phyloP scores from a whole-genome alignment of 2,329 filamentous ascomycete species.

The Fusarium nodosum region DNA sequence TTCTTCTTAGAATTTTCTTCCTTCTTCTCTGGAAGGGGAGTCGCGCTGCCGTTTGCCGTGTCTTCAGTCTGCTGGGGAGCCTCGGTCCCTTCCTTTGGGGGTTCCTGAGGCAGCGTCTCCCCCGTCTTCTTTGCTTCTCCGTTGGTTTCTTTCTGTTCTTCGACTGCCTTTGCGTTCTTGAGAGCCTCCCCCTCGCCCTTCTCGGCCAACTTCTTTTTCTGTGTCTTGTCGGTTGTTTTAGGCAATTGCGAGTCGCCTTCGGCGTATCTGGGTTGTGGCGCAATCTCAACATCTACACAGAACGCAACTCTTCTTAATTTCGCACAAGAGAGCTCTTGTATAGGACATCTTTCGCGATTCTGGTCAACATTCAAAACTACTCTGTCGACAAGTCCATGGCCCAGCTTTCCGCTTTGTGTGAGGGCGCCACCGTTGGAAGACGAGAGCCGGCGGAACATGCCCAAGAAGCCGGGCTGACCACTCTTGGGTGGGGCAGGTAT shows the following conservation, averaged over 20 bases:
- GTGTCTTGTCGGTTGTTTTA: slow-evolving; percentile 62
- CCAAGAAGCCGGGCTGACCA: slow-evolving; percentile 79
- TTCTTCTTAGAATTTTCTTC: slow-evolving; percentile 77
- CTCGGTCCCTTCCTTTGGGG: slow-evolving; percentile 55
- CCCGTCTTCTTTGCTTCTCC: slow-evolving; percentile 58
- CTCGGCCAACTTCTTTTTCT: slow-evolving; percentile 75
- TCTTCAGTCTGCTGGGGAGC: slow-evolving; percentile 45
- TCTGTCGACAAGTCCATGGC: slow-evolving; percentile 81
- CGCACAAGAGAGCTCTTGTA: slow-evolving; percentile 82
- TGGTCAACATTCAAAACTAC: slow-evolving; percentile 87
- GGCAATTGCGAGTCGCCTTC: slow-evolving; percentile 66
- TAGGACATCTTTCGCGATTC: slow-evolving; percentile 81
- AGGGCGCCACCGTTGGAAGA: slow-evolving; percentile 67
- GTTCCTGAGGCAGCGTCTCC: slow-evolving; percentile 58
- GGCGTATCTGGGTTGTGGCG: slow-evolving; percentile 82
- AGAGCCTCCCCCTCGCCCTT: slow-evolving; percentile 81
- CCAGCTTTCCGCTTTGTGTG: slow-evolving; percentile 49
- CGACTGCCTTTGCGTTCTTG: slow-evolving; percentile 73
- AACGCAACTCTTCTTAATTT: slow-evolving; percentile 93
- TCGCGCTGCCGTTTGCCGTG: slow-evolving; percentile 45
- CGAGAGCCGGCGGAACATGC: slow-evolving; percentile 85
- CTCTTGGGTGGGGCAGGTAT: slow-evolving; percentile 80
- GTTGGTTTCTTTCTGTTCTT: slow-evolving; percentile 62
- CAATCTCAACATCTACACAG: slow-evolving; percentile 97
- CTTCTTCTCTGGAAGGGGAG: slow-evolving; percentile 47